Conservation (phyloP, 1,284 basidiomycete genomes). For the Naganishia albida region DNA sequence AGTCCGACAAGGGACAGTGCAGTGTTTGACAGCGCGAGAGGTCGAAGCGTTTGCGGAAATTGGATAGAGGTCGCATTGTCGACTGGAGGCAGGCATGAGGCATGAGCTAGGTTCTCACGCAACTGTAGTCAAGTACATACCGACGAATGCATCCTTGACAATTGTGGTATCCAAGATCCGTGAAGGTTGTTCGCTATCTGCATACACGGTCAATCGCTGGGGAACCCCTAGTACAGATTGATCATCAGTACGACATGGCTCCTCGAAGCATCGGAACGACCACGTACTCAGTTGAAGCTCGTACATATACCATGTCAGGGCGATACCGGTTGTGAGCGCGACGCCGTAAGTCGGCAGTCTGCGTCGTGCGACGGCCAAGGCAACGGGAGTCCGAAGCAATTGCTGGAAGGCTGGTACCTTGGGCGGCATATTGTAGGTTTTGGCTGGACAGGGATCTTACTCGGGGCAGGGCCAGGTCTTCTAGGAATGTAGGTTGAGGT, state of each 20-base stretch:
- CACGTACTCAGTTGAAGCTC: slow-evolving; percentile 2
- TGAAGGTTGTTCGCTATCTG: slow-evolving; percentile 8
- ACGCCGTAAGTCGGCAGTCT: slow-evolving; percentile 4
- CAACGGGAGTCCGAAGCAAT: too few relatives aligned
- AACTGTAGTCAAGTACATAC: not conserved
- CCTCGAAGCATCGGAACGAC: not conserved
- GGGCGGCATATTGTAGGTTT: too few relatives aligned
- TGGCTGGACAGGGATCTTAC: too few relatives aligned
- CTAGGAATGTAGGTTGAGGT: too few relatives aligned
- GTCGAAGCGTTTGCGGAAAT: slow-evolving; percentile 45
- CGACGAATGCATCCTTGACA: slow-evolving; percentile 18
- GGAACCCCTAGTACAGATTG: not conserved
- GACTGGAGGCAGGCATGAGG: slow-evolving; percentile 32
- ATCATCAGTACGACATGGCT: not conserved
- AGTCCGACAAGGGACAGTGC: slow-evolving; percentile 56
- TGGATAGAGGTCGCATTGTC: slow-evolving; percentile 51
- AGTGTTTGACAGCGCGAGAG: slow-evolving; percentile 37
- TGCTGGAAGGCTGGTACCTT: too few relatives aligned
- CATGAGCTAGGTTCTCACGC: not conserved
- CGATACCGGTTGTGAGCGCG: slow-evolving; percentile 12
- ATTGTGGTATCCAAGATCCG: not conserved
- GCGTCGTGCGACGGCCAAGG: not conserved
- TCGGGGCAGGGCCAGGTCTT: too few relatives aligned
- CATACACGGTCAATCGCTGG: slow-evolving; percentile 14
- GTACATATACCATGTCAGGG: slow-evolving; percentile 7